Conservation (phyloP, 2,329 filamentous ascomycete species). For the Polychaeton citri region DNA sequence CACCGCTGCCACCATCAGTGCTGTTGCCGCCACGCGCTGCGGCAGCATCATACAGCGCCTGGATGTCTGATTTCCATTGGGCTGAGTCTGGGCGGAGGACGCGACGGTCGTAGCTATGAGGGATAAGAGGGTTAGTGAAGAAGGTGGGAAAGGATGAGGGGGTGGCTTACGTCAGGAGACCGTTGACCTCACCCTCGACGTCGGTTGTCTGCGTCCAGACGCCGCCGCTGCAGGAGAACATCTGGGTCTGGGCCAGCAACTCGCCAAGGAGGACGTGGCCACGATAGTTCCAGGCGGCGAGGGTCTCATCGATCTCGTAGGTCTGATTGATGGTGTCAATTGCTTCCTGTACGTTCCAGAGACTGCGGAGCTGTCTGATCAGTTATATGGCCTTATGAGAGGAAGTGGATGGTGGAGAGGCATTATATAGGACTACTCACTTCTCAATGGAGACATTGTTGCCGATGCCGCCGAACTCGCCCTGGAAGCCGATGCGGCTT, state of each 20-base stretch:
- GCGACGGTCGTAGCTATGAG: constrained; percentile 30
- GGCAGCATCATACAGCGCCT: constrained; percentile 44
- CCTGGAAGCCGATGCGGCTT: constrained; percentile 52
- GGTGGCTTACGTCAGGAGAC: constrained; percentile 39
- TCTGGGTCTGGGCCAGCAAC: constrained; percentile 35
- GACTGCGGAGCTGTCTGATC: no score
- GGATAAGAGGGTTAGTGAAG: background rate
- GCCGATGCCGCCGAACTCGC: constrained; percentile 59
- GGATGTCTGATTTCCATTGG: constrained; percentile 49
- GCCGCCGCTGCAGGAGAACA: constrained; percentile 51
- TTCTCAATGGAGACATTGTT: constrained; percentile 50
- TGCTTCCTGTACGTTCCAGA: constrained; percentile 51
- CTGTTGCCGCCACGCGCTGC: constrained; percentile 1
- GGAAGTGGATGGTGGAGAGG: no score
- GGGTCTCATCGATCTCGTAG: constrained; percentile 49
- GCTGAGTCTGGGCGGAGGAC: constrained; percentile 41
- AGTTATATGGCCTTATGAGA: no score
- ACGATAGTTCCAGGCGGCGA: constrained; percentile 54
- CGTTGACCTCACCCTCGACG: constrained; percentile 63
- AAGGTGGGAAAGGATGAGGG: background rate
- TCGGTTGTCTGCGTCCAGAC: constrained; percentile 65
- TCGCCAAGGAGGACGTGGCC: constrained; percentile 39
- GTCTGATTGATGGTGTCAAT: constrained; percentile 51
- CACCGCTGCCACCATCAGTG: background rate
- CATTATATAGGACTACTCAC: no score